Conservation (phyloP, 2,329 filamentous ascomycete species). For the Hypoxylon sp. region DNA sequence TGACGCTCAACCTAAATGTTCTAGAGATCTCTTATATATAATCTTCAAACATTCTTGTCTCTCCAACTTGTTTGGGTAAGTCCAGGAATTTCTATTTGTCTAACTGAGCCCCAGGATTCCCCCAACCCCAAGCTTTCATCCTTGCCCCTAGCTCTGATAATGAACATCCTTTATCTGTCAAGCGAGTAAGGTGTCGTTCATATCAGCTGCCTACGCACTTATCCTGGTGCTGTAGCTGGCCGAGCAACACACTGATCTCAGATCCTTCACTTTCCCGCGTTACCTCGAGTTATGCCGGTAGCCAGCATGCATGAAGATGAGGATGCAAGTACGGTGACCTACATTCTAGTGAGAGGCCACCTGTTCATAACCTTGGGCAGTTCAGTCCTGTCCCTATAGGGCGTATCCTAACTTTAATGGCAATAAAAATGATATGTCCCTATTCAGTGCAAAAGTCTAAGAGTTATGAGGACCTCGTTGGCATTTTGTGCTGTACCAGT, state of each 20-base stretch:
- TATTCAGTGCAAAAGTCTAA: neutral
- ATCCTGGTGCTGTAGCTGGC: constrained; percentile 24
- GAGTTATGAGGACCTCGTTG: neutral
- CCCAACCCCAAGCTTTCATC: constrained; percentile 15
- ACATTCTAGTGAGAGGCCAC: constrained; percentile 20
- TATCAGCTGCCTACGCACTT: constrained; percentile 14
- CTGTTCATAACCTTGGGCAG: neutral
- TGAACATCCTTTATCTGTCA: neutral
- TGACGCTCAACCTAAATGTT: constrained; percentile 23
- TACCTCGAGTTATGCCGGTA: constrained; percentile 8
- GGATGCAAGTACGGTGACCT: constrained; percentile 7
- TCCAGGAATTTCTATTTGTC: constrained; percentile 7
- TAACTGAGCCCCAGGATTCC: constrained; percentile 5
- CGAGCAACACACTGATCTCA: constrained; percentile 28
- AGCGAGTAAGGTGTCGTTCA: constrained; percentile 18
- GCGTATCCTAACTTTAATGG: neutral
- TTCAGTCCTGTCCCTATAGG: constrained; percentile 1
- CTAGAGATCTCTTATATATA: constrained; percentile 10
- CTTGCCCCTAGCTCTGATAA: constrained; percentile 23
- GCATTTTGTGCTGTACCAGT: constrained; percentile 19
- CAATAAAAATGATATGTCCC: neutral
- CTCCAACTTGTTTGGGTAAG: constrained; percentile 34
- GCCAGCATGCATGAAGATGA: constrained; percentile 37
- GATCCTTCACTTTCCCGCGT: constrained; percentile 28
- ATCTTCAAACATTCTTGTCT: constrained; percentile 7